Evolutionary conservation across 208 protist species (phyloP).

Genomic region (Trypanosoma vivax): DNA sequence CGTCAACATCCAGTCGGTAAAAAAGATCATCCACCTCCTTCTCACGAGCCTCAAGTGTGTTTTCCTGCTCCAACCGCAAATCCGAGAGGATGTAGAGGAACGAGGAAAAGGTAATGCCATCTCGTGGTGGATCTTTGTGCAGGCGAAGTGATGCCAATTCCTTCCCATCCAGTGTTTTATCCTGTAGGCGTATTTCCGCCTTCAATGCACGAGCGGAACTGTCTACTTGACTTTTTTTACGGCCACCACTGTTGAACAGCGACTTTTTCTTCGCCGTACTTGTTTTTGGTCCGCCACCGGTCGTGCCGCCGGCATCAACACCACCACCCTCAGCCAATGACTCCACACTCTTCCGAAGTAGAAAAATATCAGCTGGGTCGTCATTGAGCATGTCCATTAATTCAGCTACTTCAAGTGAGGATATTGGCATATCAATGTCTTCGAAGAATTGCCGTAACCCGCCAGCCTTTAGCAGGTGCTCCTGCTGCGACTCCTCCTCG

Average conservation of each 20-base stretch:
- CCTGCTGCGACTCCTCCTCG: slow-evolving; percentile 7
- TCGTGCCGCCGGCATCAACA: neutral
- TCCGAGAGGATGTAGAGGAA: slow-evolving; percentile 63
- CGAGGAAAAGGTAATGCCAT: slow-evolving; percentile 37
- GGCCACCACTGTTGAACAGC: no score
- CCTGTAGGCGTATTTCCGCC: neutral
- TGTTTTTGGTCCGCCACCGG: no score
- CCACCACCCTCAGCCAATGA: slow-evolving; percentile 1
- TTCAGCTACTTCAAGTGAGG: slow-evolving; percentile 46
- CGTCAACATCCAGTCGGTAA: slow-evolving; percentile 37
- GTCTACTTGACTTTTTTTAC: no score
- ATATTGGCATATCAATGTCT: slow-evolving; percentile 30
- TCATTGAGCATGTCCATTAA: slow-evolving; percentile 30
- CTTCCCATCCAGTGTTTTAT: neutral
- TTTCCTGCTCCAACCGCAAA: slow-evolving; percentile 13
- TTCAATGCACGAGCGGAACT: no score
- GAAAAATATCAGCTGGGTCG: slow-evolving; percentile 19
- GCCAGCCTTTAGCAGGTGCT: slow-evolving; percentile 24
- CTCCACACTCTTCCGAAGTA: slow-evolving; percentile 6
- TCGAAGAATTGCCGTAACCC: slow-evolving; percentile 45
- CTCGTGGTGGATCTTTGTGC: neutral
- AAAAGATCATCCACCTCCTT: slow-evolving; percentile 37
- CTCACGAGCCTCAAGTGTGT: slow-evolving; percentile 11
- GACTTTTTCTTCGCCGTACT: no score
- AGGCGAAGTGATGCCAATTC: neutral